These are phyloP conservation scores for Azolla pinnata DNA, from an alignment of 75 land plant species.

Conservation along the genomic window DNA sequence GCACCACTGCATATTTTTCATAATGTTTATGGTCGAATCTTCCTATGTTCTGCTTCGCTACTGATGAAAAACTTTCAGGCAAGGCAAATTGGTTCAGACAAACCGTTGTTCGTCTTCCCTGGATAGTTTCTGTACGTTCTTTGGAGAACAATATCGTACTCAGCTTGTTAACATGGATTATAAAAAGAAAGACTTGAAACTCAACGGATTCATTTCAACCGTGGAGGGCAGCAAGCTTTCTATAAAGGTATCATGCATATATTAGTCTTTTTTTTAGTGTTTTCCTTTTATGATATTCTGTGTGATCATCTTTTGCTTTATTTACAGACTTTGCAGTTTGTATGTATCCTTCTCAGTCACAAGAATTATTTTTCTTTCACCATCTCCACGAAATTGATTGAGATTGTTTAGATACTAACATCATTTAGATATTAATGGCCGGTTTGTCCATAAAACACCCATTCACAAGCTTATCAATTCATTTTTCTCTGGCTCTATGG, in stretches of 20 bases:
- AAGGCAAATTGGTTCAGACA: constrained; percentile 42
- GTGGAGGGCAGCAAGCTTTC: constrained; percentile 20
- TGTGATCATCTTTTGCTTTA: constrained; percentile 4
- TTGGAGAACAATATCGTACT: constrained; percentile 48
- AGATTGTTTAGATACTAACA: constrained; percentile 5
- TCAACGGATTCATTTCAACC: constrained; percentile 65
- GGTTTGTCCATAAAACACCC: constrained; percentile 63
- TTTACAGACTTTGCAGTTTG: constrained; percentile 65
- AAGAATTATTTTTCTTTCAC: neutral
- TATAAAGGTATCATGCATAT: constrained; percentile 40
- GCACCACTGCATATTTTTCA: no score
- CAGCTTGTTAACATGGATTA: constrained; percentile 39
- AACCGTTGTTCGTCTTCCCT: constrained; percentile 43
- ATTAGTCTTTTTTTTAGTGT: neutral
- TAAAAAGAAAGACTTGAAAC: constrained; percentile 45
- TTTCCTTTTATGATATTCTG: constrained; percentile 5
- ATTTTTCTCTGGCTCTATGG: neutral
- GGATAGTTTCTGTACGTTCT: constrained; percentile 34
- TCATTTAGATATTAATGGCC: constrained; percentile 63
- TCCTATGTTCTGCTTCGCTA: no score
- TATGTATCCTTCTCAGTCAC: constrained; percentile 60
- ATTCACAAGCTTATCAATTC: constrained; percentile 44
- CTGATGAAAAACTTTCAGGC: no score
- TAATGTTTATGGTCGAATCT: no score
- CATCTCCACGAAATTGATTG: neutral